These are phyloP conservation scores for Thermomucor indicae-seudaticae DNA, from an alignment of 371 early-diverging fungal species.

Conservation along the genomic window DNA sequence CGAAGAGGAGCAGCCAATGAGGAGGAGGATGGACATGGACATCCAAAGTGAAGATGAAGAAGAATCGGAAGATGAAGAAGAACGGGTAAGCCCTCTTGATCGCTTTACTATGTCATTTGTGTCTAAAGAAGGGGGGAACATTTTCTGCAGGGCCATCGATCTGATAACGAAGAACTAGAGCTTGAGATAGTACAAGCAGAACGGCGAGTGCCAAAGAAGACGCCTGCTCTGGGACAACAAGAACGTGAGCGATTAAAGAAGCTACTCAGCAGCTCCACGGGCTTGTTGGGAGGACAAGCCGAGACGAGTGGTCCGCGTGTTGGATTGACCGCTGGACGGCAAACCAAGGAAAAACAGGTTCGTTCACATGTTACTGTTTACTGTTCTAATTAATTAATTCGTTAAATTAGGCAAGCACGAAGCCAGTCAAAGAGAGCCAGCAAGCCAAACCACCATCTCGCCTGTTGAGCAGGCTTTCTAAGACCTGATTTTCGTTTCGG, in stretches of 20 bases:
- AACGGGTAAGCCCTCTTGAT: not conserved
- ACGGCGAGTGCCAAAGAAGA: not conserved
- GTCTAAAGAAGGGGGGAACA: not conserved
- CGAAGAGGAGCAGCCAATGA: not conserved
- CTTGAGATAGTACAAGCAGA: not conserved
- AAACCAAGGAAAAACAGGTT: constrained; percentile 1
- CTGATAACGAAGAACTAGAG: not conserved
- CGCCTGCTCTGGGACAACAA: not conserved
- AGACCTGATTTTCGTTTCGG: too few relatives aligned
- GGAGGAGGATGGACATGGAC: not conserved
- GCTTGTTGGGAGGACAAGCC: not conserved
- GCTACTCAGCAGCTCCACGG: not conserved
- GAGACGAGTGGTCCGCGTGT: constrained; percentile 1
- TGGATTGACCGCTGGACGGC: not conserved
- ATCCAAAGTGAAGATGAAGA: constrained; percentile 7
- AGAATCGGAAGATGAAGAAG: constrained; percentile 5
- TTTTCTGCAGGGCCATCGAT: not conserved
- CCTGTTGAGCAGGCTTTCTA: too few relatives aligned
- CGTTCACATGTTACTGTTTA: too few relatives aligned
- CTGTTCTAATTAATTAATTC: too few relatives aligned
- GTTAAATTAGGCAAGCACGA: too few relatives aligned
- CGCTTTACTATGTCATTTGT: not conserved
- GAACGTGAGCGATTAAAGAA: not conserved
- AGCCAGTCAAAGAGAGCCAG: too few relatives aligned
- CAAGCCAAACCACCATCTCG: too few relatives aligned